These are phyloP conservation scores for Rutstroemia sp. DNA, from an alignment of 2,329 filamentous ascomycete species.

Conservation along the genomic window DNA sequence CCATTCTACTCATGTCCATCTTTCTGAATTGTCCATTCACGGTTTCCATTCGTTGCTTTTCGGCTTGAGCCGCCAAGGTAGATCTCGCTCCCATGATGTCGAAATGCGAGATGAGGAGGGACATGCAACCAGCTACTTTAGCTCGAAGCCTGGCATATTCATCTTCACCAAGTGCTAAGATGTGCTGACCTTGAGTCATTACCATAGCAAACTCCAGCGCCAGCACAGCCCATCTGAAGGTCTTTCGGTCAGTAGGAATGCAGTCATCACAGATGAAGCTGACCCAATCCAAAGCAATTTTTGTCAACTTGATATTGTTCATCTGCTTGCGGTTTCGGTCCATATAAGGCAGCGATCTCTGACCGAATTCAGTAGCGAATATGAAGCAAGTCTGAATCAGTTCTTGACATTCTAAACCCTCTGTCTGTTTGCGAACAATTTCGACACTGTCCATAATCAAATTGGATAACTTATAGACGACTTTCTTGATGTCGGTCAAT, in stretches of 20 bases:
- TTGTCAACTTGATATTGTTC: slow-evolving; percentile 93
- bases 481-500: slow-evolving; percentile 89
- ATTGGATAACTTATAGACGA: slow-evolving; percentile 92
- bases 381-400: slow-evolving; percentile 97
- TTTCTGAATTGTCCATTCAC: slow-evolving; percentile 68
- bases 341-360: slow-evolving; percentile 90
- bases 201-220: slow-evolving; percentile 95
- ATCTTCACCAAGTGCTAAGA: slow-evolving; percentile 79
- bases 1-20: slow-evolving; percentile 65
- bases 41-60: slow-evolving; percentile 81
- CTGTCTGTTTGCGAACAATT: slow-evolving; percentile 79
- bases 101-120: slow-evolving; percentile 92
- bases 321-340: slow-evolving; percentile 91
- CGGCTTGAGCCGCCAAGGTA: slow-evolving; percentile 85
- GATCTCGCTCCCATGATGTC: slow-evolving; percentile 98
- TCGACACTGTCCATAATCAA: slow-evolving; percentile 99
- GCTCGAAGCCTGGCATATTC: slow-evolving; percentile 77
- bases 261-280: slow-evolving; percentile 98
- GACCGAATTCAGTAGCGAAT: slow-evolving; percentile 97
- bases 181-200: slow-evolving; percentile 90
- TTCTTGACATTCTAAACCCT: slow-evolving; percentile 81
- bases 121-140: slow-evolving; percentile 97
- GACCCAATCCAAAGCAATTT: slow-evolving; percentile 92
- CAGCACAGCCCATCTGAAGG: slow-evolving; percentile 93
- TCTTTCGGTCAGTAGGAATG: slow-evolving; percentile 85